Conservation (phyloP, 495 filamentous ascomycete species). For the Pseudevernia furfuracea region DNA sequence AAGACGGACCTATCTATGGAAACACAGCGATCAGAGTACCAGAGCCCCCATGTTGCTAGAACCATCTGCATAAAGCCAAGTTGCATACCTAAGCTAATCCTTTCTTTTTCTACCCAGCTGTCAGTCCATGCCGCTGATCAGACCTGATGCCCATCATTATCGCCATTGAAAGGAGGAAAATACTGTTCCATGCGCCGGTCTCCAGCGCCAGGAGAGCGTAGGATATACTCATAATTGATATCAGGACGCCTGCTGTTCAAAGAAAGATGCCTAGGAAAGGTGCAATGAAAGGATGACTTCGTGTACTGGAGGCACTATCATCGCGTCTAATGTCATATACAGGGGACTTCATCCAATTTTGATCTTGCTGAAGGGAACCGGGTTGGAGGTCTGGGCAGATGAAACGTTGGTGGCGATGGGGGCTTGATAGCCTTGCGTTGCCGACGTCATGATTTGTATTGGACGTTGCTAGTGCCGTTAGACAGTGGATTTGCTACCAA, state of each 20-base stretch:
- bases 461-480: constrained; percentile 3
- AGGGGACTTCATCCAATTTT: constrained; percentile 14
- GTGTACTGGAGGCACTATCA: constrained; percentile 1
- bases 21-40: constrained; percentile 13
- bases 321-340: constrained; percentile 15
- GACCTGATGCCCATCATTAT: constrained; percentile 2
- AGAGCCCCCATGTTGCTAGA: constrained; percentile 10
- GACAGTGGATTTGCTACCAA: constrained; percentile 7
- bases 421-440: neutral
- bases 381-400: neutral
- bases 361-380: constrained; percentile 1
- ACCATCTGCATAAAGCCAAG: constrained; percentile 7
- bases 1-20: constrained; percentile 13
- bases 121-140: neutral
- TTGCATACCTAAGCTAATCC: neutral
- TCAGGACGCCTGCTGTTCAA: constrained; percentile 9
- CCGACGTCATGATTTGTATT: constrained; percentile 5
- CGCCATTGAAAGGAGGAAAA: neutral
- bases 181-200: constrained; percentile 1
- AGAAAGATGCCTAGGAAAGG: neutral
- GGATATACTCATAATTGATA: constrained; percentile 4
- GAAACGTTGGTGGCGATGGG: neutral
- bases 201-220: constrained; percentile 6
- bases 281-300: neutral
- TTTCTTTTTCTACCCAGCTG: neutral